Conservation (phyloP, 1,284 basidiomycete genomes). For the Cutaneotrichosporon mucoides region DNA sequence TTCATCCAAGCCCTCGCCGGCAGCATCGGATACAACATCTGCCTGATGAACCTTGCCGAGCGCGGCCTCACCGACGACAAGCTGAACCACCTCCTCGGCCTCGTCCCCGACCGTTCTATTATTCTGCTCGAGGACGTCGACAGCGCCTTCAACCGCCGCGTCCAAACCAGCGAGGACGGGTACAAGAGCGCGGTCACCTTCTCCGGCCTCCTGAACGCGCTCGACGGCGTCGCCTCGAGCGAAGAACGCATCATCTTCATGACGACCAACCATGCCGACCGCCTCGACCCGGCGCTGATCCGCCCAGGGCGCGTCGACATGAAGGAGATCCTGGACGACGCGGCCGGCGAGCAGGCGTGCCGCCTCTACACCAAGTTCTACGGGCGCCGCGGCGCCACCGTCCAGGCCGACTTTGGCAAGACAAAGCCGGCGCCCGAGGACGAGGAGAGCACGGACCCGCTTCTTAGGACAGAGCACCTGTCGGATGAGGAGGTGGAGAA, state of each 20-base stretch:
- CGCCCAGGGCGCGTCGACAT: constrained; percentile 92
- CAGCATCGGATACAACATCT: constrained; percentile 89
- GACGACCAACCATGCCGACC: constrained; percentile 88
- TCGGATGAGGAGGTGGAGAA: constrained; percentile 53
- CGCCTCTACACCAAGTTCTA: constrained; percentile 85
- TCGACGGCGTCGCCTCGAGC: constrained; percentile 95
- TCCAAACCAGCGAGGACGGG: constrained; percentile 85
- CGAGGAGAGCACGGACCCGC: constrained; percentile 1
- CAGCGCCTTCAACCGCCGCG: constrained; percentile 91
- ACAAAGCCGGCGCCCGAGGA: background rate
- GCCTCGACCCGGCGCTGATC: constrained; percentile 73
- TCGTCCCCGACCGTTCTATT: constrained; percentile 87
- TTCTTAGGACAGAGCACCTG: constrained; percentile 11
- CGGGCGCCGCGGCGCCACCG: constrained; percentile 16
- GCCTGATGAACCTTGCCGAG: constrained; percentile 92
- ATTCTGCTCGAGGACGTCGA: constrained; percentile 96
- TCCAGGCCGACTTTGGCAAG: constrained; percentile 9
- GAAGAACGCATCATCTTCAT: constrained; percentile 98
- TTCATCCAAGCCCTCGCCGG: constrained; percentile 98
- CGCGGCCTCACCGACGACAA: constrained; percentile 96
- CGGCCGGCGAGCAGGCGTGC: constrained; percentile 73
- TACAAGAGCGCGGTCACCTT: constrained; percentile 95
- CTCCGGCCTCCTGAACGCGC: constrained; percentile 92
- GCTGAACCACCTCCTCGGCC: constrained; percentile 86
- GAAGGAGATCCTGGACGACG: constrained; percentile 79